Evolutionary conservation across 2,329 filamentous ascomycete species (phyloP).

Genomic region (Cryoendolithus antarcticus): DNA sequence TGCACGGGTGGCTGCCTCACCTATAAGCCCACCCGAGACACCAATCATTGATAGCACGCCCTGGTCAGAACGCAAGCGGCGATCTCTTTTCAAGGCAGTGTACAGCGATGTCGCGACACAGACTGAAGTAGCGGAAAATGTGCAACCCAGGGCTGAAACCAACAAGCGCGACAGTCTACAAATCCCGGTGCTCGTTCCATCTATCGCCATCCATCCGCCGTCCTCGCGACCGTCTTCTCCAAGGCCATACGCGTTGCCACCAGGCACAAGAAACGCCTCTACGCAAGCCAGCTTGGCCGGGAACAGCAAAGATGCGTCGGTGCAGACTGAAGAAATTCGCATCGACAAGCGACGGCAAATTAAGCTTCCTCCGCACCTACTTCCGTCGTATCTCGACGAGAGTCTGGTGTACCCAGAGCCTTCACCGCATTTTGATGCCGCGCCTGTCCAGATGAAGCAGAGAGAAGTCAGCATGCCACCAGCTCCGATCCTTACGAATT

Average conservation of each 20-base stretch:
- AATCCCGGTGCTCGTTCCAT: conserved; percentile 39
- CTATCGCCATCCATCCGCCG: conserved; percentile 84
- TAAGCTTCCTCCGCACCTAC: conserved; percentile 62
- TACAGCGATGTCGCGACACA: conserved; percentile 23
- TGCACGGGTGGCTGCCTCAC: conserved; percentile 17
- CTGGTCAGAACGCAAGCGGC: conserved; percentile 12
- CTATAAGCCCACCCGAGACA: conserved; percentile 53
- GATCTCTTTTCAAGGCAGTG: conserved; percentile 6
- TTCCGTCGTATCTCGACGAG: conserved; percentile 50
- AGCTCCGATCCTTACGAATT: neutral
- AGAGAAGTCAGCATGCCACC: neutral
- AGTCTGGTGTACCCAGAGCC: conserved; percentile 6
- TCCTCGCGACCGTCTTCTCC: conserved; percentile 72
- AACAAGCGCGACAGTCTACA: conserved; percentile 19
- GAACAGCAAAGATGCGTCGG: conserved; percentile 41
- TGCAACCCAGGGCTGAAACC: conserved; percentile 13
- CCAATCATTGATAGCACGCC: conserved; percentile 35
- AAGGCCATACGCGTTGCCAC: conserved; percentile 62
- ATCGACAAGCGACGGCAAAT: conserved; percentile 60
- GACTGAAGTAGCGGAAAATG: conserved; percentile 16
- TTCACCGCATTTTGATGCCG: conserved; percentile 3
- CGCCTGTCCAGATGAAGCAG: neutral
- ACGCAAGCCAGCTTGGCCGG: conserved; percentile 59
- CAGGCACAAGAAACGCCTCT: conserved; percentile 66
- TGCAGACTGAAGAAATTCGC: conserved; percentile 87